Evolutionary conservation across 108 stramenopile species (phyloP), one percentile per base, ranked within the genome.

Genomic region (Cyclotella choctawhatcheeana): DNA sequence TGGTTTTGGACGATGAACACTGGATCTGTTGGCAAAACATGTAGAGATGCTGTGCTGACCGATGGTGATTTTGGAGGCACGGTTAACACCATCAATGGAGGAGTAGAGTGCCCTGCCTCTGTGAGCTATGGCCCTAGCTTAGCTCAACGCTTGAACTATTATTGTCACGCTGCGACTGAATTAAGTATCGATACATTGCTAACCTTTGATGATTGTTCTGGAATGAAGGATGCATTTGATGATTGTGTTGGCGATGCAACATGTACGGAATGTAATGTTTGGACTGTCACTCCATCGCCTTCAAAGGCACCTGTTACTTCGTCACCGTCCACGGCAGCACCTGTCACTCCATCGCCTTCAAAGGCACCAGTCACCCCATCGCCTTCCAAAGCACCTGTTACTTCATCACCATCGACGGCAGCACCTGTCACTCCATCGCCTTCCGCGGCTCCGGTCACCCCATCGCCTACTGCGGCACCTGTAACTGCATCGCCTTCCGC

Each of bases 51-150:
- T 10, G 61, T 54, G 2, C 34, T 54, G 16, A 58, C 30, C 17
- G 29, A 54, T 37, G 61, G 52, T 12, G 37, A 51, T 26, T 73
- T 63, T 53, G 71, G 71, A 5, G 71, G 71, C 1, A 63, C 71
- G 14, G 48, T 73, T 21, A 54, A 63, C 2, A 54, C 51, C 10
- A 64, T 64, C 25, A 64, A 64, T n/a, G 53, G 62, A 1, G 62
- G 37, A 12, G 6, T 40, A 8, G 71, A 64, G n/a, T 73, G 71
- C 40, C 61, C 60, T 1, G 34, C 71, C 26, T 6, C 5, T 27
- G 33, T 2, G 13, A 13, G 24, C 25, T 25, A 52, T 5, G 40
- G 13, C 5, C 1, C 34, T 40, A n/a, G 40, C 14, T 44, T 64
- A 8, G 53, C 34, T 34, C 8, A 51, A 20, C 24, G 52, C 32